Evolutionary conservation across 2,329 filamentous ascomycete species (phyloP).

Genomic region (Drechslerella dactyloides): DNA sequence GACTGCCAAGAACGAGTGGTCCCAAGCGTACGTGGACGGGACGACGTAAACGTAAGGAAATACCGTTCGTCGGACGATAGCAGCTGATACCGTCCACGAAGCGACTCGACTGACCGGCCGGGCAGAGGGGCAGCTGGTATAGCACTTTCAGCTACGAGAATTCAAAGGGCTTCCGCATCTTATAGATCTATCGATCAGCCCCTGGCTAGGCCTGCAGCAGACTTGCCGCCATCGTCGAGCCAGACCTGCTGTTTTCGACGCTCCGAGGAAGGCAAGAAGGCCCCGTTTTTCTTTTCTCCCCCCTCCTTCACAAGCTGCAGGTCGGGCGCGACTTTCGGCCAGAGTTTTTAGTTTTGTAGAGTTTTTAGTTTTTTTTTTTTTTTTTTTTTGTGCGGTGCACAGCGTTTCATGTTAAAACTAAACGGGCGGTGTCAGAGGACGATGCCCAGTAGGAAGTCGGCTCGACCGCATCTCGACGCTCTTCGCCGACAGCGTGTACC

Average conservation of each 20-base stretch:
- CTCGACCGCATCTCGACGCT: background rate
- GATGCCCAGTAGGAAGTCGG: conserved; percentile 1
- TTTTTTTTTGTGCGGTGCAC: no score
- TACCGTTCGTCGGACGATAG: background rate
- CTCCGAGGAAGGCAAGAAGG: background rate
- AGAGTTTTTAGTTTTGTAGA: background rate
- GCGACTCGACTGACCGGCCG: background rate
- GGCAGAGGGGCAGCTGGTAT: background rate
- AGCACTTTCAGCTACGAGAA: no score
- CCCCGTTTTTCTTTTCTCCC: background rate
- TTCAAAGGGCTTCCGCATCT: background rate
- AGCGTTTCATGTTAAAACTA: conserved; percentile 48
- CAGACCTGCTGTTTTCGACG: conserved; percentile 4
- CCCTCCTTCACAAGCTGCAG: conserved; percentile 2
- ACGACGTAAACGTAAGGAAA: background rate
- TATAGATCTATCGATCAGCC: background rate
- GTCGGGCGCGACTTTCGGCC: background rate
- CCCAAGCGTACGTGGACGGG: background rate
- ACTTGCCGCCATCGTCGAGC: conserved; percentile 3
- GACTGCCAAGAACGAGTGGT: background rate
- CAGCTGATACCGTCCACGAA: no score
- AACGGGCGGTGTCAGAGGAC: conserved; percentile 14
- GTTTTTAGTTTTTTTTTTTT: no score
- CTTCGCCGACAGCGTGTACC: no score
- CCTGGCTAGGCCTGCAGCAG: conserved; percentile 8